Evolutionary conservation across 2,329 filamentous ascomycete species (phyloP), one percentile per base, ranked within the genome.

Genomic region (Claviceps maximensis): DNA sequence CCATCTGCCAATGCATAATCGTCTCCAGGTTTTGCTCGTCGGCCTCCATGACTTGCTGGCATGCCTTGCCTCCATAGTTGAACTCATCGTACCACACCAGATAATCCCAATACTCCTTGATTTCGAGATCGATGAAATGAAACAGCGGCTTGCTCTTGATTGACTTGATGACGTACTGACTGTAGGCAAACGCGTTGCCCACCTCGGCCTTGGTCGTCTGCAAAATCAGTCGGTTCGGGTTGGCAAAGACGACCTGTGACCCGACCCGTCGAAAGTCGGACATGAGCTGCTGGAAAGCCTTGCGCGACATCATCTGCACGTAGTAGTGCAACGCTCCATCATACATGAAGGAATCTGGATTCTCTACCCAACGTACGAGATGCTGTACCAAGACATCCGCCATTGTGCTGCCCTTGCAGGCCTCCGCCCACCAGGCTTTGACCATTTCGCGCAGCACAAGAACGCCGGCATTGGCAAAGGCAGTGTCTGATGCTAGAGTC

Each of bases 101-200:
- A 62, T 96, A 97, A 67, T 99, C 93, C 93, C 93, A 99, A 69
- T 96, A 99, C 66, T 98, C 93, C 60, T 91, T 95, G 68, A 99
- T 93, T 61, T 96, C 88, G 3, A 99, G 76, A 62, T 98, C 93
- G 57, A 99, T 83, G 65, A 98, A 98, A 67, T 96, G 88, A 71
- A 99, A 99, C 0, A 96, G 78, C 0, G 93, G 89, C 63, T 96
- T 96, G 53, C 83, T 83, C 69, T 95, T 91, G 71, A 99, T 96
- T 0, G 90, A 95, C 72, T 96, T 96, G 62, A 98, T 78, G 57
- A 98, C 94, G 69, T 98, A 99, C 68, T 97, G 87, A 60, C 87
- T 90, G 74, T 97, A 99, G 0, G 93, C 90, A 60, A 87, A 97
- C 0, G 94, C 93, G 63, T 96, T 98, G 54, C 89, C 89, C 1